Evolutionary conservation across 352 stramenopile genomes (phyloP).

Genomic region (Discostella stelligera): DNA sequence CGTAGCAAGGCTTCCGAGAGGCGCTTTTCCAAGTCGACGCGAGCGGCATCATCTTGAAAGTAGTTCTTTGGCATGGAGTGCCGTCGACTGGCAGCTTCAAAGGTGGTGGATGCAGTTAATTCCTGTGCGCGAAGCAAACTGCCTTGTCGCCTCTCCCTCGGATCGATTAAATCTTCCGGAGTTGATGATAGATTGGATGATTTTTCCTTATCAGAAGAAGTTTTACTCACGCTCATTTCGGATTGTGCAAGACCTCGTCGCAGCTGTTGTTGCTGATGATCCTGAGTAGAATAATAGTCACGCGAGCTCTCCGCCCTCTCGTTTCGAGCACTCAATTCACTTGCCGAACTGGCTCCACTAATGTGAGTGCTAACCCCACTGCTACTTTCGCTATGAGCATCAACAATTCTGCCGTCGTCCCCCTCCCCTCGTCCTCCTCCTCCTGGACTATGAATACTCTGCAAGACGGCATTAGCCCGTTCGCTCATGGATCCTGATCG

Average conservation of each 20-base stretch:
- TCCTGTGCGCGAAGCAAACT: constrained; percentile 29
- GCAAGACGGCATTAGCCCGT: constrained; percentile 33
- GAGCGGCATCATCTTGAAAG: constrained; percentile 2
- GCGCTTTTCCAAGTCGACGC: constrained; percentile 23
- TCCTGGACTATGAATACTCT: constrained; percentile 9
- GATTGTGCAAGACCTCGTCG: not conserved
- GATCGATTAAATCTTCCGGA: not conserved
- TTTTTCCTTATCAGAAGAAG: no score
- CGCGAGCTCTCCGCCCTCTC: not conserved
- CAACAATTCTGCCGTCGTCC: not conserved
- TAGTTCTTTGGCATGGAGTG: constrained; percentile 17
- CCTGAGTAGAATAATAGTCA: not conserved
- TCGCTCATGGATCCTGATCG: constrained; percentile 24
- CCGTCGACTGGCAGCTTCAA: not conserved
- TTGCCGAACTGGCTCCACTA: constrained; percentile 33
- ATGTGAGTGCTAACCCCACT: constrained; percentile 20
- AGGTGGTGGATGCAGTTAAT: constrained; percentile 1
- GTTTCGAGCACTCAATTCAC: constrained; percentile 23
- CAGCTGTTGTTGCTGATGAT: constrained; percentile 2
- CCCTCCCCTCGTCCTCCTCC: not conserved
- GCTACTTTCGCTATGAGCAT: not conserved
- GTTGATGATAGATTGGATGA: no score
- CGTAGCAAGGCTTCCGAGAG: constrained; percentile 22
- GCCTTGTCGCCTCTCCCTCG: constrained; percentile 7
- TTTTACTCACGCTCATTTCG: no score